A percentile compares a stretch with the other conserved stretches of the same genome.
Evolutionary conservation across 192 early-diverging fungal species (phyloP).

Genomic region (Dispira parvispora): DNA sequence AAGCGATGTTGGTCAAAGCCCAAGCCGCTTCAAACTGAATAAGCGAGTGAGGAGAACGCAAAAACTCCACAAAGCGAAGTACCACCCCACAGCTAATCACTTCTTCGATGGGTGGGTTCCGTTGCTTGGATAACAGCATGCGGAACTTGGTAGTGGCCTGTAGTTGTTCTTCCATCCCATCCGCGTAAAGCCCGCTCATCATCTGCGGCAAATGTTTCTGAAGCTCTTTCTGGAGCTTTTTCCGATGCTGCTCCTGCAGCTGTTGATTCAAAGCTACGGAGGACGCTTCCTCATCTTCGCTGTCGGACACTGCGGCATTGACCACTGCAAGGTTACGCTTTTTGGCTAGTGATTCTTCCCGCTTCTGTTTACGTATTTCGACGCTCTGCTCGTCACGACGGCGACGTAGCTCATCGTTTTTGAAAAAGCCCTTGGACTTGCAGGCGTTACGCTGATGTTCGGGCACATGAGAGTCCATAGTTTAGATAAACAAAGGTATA

Average conservation of each 20-base stretch:
- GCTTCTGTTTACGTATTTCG: slow-evolving; percentile 90
- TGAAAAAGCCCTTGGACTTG: slow-evolving; percentile 78
- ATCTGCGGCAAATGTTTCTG: slow-evolving; percentile 69
- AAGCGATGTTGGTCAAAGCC: slow-evolving; percentile 99
- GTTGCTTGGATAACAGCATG: slow-evolving; percentile 86
- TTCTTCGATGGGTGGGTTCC: slow-evolving; percentile 92
- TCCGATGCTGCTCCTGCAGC: slow-evolving; percentile 56
- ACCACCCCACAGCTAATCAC: slow-evolving; percentile 89
- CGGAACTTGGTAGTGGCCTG: slow-evolving; percentile 75
- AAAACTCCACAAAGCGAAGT: slow-evolving; percentile 86
- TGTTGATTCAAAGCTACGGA: slow-evolving; percentile 34
- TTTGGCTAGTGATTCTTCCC: slow-evolving; percentile 85
- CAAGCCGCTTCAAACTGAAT: slow-evolving; percentile 99
- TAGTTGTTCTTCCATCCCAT: slow-evolving; percentile 65
- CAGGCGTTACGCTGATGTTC: slow-evolving; percentile 51
- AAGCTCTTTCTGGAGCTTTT: too few relatives aligned
- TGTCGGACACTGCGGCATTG: slow-evolving; percentile 31
- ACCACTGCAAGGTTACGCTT: slow-evolving; percentile 61
- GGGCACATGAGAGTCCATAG: slow-evolving; percentile 10
- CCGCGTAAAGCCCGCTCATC: slow-evolving; percentile 62
- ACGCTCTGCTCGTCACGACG: slow-evolving; percentile 84
- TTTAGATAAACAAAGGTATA: neutral
- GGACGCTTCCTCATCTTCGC: slow-evolving; percentile 65
- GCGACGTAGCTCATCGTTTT: slow-evolving; percentile 80
- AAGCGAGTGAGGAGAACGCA: slow-evolving; percentile 61